Conservation (phyloP, 2,329 filamentous ascomycete species). For the Teratosphaeria gauchensis region DNA sequence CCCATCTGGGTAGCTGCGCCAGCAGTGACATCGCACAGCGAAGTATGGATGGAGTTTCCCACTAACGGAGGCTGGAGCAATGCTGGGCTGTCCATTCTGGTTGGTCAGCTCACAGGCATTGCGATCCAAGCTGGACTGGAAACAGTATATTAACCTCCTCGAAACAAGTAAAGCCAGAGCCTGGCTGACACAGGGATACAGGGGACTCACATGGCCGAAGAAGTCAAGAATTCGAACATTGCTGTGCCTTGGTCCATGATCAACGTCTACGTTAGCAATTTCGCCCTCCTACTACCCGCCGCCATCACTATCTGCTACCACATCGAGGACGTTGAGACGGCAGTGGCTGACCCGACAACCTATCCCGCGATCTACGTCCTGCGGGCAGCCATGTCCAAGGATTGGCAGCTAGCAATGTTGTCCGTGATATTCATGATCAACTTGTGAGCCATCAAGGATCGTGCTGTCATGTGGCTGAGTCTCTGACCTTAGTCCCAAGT, state of each 20-base stretch:
- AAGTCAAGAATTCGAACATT: slow-evolving; percentile 33
- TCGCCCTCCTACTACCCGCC: slow-evolving; percentile 18
- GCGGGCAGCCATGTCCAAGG: slow-evolving; percentile 7
- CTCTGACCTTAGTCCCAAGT: background rate
- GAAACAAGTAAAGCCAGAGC: background rate
- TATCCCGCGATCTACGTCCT: slow-evolving; percentile 30
- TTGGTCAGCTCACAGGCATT: slow-evolving; percentile 29
- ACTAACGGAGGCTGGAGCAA: background rate
- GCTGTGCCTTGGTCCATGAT: slow-evolving; percentile 35
- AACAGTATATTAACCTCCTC: slow-evolving; percentile 17
- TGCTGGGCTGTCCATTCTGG: slow-evolving; percentile 24
- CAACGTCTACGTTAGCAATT: slow-evolving; percentile 28
- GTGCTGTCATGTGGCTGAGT: background rate
- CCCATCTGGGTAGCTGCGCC: slow-evolving; percentile 6
- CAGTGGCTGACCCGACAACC: slow-evolving; percentile 18
- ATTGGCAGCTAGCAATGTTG: slow-evolving; percentile 10
- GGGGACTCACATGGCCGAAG: slow-evolving; percentile 33
- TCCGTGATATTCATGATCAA: slow-evolving; percentile 7
- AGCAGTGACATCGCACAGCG: background rate
- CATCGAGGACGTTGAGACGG: slow-evolving; percentile 7
- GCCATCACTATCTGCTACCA: slow-evolving; percentile 13
- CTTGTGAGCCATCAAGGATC: slow-evolving; percentile 4
- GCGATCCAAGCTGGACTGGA: slow-evolving; percentile 23
- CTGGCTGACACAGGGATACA: background rate
- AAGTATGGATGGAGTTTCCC: slow-evolving; percentile 3